phyloP scores from a whole-genome alignment of 2,329 filamentous ascomycete genomes.

The Xylaria sp. region DNA sequence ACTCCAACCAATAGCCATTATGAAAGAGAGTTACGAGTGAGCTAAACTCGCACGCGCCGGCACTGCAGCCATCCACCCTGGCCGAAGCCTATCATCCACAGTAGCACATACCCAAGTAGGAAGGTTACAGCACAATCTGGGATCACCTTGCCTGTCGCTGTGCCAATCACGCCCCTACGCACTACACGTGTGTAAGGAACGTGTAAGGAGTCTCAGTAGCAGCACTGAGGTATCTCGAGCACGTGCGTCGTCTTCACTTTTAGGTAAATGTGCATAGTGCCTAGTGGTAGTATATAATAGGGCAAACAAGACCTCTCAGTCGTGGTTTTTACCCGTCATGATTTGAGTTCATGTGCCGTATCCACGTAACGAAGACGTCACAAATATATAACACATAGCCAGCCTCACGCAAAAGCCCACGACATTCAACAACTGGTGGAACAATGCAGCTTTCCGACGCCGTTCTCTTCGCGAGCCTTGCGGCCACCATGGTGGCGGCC shows the following conservation, averaged over 20 bases:
- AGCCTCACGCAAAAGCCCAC: neutral
- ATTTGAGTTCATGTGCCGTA: neutral
- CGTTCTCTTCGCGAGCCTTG: constrained; percentile 26
- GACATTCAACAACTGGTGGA: neutral
- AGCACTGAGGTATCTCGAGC: neutral
- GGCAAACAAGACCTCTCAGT: constrained; percentile 1
- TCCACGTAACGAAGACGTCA: constrained; percentile 2
- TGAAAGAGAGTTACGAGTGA: neutral
- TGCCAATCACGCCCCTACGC: constrained; percentile 28
- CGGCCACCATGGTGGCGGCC: constrained; percentile 24
- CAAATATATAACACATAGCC: neutral
- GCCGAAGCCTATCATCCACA: constrained; percentile 21
- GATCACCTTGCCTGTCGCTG: neutral
- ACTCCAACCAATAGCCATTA: neutral
- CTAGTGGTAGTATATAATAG: constrained; percentile 9
- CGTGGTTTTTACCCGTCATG: neutral
- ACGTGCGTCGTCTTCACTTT: neutral
- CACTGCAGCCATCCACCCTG: constrained; percentile 17
- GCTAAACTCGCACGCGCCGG: neutral
- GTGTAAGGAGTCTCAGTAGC: neutral
- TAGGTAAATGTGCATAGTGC: neutral
- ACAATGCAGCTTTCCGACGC: constrained; percentile 33
- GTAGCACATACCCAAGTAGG: constrained; percentile 29
- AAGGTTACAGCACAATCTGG: constrained; percentile 30
- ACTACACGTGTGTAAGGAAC: constrained; percentile 26